These are phyloP conservation scores for Blastobotrys aristatus DNA, from an alignment of 1,139 yeast species.

Conservation along the genomic window DNA sequence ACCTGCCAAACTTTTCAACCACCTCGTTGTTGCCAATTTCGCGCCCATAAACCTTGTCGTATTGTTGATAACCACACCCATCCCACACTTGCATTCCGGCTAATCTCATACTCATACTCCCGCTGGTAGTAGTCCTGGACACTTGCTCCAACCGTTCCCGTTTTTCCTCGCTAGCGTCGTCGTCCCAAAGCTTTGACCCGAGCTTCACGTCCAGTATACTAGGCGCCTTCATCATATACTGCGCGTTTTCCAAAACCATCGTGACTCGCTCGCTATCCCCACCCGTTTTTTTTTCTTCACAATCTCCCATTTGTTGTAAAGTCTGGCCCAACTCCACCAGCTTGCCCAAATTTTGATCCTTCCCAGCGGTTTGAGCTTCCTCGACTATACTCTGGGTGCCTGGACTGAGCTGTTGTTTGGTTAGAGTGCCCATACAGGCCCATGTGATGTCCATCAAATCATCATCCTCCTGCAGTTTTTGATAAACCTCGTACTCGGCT, in stretches of 20 bases:
- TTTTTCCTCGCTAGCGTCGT: slow-evolving; percentile 49
- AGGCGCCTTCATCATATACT: slow-evolving; percentile 59
- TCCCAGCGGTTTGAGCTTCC: slow-evolving; percentile 13
- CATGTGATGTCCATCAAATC: slow-evolving; percentile 35
- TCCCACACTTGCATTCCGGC: slow-evolving; percentile 78
- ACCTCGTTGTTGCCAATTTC: slow-evolving; percentile 44
- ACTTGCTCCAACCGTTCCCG: slow-evolving; percentile 56
- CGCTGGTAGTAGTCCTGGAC: slow-evolving; percentile 70
- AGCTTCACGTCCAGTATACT: slow-evolving; percentile 78
- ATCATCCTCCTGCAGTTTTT: slow-evolving; percentile 25
- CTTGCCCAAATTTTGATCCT: slow-evolving; percentile 15
- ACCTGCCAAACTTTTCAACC: slow-evolving; percentile 46
- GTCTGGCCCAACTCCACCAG: slow-evolving; percentile 14
- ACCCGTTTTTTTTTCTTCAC: neutral
- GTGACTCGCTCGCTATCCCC: slow-evolving; percentile 11
- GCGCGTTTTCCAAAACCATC: slow-evolving; percentile 70
- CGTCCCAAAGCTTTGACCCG: slow-evolving; percentile 68
- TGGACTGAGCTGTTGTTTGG: slow-evolving; percentile 25
- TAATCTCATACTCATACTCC: slow-evolving; percentile 64
- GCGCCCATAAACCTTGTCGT: slow-evolving; percentile 69
- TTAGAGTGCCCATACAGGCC: slow-evolving; percentile 39
- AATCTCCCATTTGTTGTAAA: neutral
- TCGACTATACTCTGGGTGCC: neutral
- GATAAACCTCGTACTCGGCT: slow-evolving; percentile 71
- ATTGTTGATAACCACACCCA: slow-evolving; percentile 39